A percentile compares a stretch with the other conserved stretches of the same genome.
Conservation (phyloP, 139 green algal species). For the Haematococcus sp. region DNA sequence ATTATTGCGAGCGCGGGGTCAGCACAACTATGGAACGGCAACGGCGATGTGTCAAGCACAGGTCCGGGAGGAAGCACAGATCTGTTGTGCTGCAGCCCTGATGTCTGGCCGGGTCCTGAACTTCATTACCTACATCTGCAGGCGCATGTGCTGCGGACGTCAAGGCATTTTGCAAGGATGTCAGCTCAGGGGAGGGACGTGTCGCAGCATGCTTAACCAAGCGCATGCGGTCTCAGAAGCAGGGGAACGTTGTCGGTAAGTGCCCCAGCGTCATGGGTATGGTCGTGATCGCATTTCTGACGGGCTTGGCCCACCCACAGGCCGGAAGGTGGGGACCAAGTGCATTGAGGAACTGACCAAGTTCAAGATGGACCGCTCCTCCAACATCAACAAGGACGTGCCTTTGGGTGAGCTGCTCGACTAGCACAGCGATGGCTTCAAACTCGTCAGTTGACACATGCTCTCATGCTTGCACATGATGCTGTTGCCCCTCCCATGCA, state of each 20-base stretch:
- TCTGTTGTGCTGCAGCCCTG: not conserved
- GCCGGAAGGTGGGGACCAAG: slow-evolving; percentile 44
- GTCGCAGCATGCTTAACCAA: slow-evolving; percentile 42
- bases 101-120: not conserved
- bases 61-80: not conserved
- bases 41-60: slow-evolving; percentile 9
- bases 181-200: slow-evolving; percentile 38
- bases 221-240: slow-evolving; percentile 31
- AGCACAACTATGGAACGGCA: slow-evolving; percentile 33
- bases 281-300: not conserved
- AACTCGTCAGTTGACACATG: not conserved
- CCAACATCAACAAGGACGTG: slow-evolving; percentile 80
- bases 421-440: not conserved
- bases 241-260: slow-evolving; percentile 46
- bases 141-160: slow-evolving; percentile 42
- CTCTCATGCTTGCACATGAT: too few relatives aligned
- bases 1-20: slow-evolving; percentile 44
- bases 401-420: slow-evolving; percentile 58
- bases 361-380: slow-evolving; percentile 50
- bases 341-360: slow-evolving; percentile 31
- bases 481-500: slow-evolving; percentile 14
- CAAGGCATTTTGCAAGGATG: slow-evolving; percentile 52
- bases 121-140: slow-evolving; percentile 6
- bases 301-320: slow-evolving; percentile 13
- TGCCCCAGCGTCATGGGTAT: not conserved